Evolutionary conservation across 768 basidiomycete genomes (phyloP).

Genomic region (Leccinum fibrillosum): DNA sequence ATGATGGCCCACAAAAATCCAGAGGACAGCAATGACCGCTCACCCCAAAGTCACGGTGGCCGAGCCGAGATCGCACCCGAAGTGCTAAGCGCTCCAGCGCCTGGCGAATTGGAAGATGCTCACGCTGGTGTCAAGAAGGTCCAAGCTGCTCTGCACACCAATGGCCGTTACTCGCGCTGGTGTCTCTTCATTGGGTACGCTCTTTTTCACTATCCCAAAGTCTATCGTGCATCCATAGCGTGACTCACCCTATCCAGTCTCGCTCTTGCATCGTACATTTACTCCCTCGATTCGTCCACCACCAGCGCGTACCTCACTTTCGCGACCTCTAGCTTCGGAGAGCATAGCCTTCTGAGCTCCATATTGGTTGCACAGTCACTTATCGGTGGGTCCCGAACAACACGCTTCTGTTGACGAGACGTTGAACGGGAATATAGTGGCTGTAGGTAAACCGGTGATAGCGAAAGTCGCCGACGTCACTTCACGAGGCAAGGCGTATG

Average conservation of each 20-base stretch:
- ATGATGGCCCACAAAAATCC: neutral
- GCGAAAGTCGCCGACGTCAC: constrained; percentile 72
- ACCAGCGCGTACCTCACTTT: constrained; percentile 63
- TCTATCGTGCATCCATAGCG: neutral
- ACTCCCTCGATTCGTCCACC: constrained; percentile 69
- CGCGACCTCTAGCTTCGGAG: constrained; percentile 50
- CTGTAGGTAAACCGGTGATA: constrained; percentile 62
- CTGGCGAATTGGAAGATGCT: constrained; percentile 22
- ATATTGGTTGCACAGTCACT: constrained; percentile 54
- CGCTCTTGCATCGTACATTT: constrained; percentile 71
- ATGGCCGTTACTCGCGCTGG: constrained; percentile 56
- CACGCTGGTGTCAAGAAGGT: constrained; percentile 44
- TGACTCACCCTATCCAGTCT: constrained; percentile 33
- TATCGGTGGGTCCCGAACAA: constrained; percentile 40
- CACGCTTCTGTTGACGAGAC: constrained; percentile 8
- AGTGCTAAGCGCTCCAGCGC: neutral
- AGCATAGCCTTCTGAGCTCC: constrained; percentile 53
- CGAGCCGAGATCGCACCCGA: neutral
- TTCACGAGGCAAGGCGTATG: constrained; percentile 63
- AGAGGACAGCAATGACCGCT: constrained; percentile 5
- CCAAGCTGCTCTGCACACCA: constrained; percentile 50
- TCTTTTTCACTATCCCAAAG: neutral
- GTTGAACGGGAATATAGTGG: constrained; percentile 27
- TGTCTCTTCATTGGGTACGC: constrained; percentile 55
- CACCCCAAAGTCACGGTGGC: neutral